Base-by-base conservation (phyloP, 306 rosid species). In the Vigna radiata region DNA sequence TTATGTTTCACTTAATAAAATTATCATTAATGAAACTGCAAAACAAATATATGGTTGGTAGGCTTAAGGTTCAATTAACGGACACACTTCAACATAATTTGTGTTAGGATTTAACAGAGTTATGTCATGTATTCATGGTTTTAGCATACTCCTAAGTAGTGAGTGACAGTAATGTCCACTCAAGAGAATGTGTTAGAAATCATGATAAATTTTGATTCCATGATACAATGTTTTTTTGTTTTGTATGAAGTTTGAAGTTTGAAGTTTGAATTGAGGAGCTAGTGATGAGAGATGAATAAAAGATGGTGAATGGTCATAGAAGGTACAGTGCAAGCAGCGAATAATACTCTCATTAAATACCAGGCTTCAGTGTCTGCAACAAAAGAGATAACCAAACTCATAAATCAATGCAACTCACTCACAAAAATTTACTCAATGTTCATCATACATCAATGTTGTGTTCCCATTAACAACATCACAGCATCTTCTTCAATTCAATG, bases 271-370 rank as follows among this genome's bases (percentile, higher is more conserved):
- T 50, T 8, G 47, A 50, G 6, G 3, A n/a, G 61, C 5, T 36
- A 36, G 55, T n/a, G 66, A 70, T 70, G 77, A 37, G 58, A 48
- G 60, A 70, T 36, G 63, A 62, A 69, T 69, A 69, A 54, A 65
- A 37, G 58, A 39, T 16, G 36, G 23, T 46, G 72, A 83, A 39
- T 71, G 29, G 17, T 25, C 14, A 72, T 14, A 46, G 47, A 4
- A 2, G 73, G 53, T 61, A 81, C 54, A n/a, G 33, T 73, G 53
- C 33, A 66, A 59, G 12, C 59, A 31, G 7, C 60, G 59, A 78
- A 52, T 41, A 61, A 59, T 37, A 68, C 69, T 66, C 18, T 6
- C 79, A 54, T 62, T 83, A 52, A 79, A 79, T 83, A 53, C 43
- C 53, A 18, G 6, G 33, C 37, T 43, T 6, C 49, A 21, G 25